Conservation (phyloP, 345 rosid genomes). For the Gossypium arboreum region DNA sequence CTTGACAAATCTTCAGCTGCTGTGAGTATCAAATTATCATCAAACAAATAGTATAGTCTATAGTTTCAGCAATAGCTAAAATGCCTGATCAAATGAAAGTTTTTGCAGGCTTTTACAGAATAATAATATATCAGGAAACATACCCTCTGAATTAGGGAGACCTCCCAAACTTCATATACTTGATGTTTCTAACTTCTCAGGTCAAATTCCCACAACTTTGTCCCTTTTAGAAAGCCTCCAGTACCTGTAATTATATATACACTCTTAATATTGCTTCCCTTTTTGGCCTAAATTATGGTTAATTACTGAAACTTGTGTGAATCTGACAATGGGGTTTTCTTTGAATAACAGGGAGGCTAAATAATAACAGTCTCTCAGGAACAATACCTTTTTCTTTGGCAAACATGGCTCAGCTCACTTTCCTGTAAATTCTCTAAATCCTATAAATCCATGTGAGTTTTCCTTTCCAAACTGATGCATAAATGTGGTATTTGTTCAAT, state of each 20-base stretch:
- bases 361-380: conserved; percentile 70
- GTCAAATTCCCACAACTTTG: conserved; percentile 59
- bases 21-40: conserved; percentile 44
- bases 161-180: conserved; percentile 66
- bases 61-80: background rate
- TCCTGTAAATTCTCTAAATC: conserved; percentile 50
- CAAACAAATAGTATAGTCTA: background rate
- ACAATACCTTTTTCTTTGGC: conserved; percentile 69
- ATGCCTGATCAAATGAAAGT: conserved; percentile 1
- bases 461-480: background rate
- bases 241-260: conserved; percentile 54
- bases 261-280: too few species aligned
- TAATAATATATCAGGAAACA: conserved; percentile 68
- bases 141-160: conserved; percentile 73
- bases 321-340: background rate
- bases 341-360: conserved; percentile 68
- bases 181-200: conserved; percentile 77
- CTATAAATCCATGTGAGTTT: background rate
- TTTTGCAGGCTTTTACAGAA: conserved; percentile 66
- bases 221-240: conserved; percentile 55
- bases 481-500: background rate
- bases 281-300: too few species aligned
- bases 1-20: conserved; percentile 70
- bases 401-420: conserved; percentile 73
- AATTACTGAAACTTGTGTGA: background rate